Conservation (phyloP, 805 yeast genomes). For the Candida ponderosae region DNA sequence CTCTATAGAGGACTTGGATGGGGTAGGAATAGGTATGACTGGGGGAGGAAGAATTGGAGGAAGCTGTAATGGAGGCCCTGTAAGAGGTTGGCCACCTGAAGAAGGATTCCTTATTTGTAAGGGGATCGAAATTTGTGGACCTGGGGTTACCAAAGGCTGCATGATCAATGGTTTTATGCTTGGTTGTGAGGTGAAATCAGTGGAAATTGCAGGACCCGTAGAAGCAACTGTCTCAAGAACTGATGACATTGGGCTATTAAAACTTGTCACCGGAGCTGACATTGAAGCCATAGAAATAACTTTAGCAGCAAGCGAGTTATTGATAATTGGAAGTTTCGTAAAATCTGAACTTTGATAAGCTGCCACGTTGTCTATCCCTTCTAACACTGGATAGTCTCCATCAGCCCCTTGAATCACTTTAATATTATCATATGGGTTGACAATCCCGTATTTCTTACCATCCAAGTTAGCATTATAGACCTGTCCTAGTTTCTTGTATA, state of each 20-base stretch:
- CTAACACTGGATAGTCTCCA: background rate
- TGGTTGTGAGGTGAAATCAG: no score
- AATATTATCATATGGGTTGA: constrained; percentile 1
- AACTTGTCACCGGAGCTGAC: no score
- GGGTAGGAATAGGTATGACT: background rate
- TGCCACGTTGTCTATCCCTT: background rate
- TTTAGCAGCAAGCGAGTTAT: no score
- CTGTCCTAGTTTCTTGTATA: background rate
- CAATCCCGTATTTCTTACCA: constrained; percentile 3
- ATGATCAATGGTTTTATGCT: constrained; percentile 1
- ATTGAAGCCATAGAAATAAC: no score
- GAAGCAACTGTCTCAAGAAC: no score
- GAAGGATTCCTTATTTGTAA: constrained; percentile 1
- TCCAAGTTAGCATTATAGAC: background rate
- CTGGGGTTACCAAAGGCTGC: constrained; percentile 2
- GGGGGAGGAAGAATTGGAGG: background rate
- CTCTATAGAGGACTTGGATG: constrained; percentile 4
- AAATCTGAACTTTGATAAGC: constrained; percentile 4
- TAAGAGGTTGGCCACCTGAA: background rate
- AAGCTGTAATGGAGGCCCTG: background rate
- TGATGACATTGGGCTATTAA: no score
- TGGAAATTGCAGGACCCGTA: no score
- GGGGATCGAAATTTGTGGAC: constrained; percentile 4
- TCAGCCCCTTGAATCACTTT: background rate
- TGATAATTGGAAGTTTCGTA: no score